These are phyloP conservation scores for Fragaria vesca DNA, from an alignment of 306 rosid genomes.

Conservation along the genomic window DNA sequence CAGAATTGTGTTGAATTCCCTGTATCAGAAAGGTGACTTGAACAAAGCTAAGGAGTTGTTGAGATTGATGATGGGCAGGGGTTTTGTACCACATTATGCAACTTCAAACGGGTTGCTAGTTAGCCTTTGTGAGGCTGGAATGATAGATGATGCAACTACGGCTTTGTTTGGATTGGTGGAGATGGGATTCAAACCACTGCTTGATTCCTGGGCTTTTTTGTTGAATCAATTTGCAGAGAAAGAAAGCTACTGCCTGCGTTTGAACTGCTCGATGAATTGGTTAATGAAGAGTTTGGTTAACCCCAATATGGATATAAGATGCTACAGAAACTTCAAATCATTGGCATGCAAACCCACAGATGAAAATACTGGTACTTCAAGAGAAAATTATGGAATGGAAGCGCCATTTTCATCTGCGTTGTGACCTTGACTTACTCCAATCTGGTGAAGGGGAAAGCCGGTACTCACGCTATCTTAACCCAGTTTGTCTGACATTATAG, in stretches of 20 bases:
- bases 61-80: conserved; percentile 66
- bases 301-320: conserved; percentile 14
- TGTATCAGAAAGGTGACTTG: conserved; percentile 57
- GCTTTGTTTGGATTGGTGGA: conserved; percentile 58
- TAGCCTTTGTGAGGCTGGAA: conserved; percentile 61
- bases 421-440: neutral
- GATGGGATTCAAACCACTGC: conserved; percentile 69
- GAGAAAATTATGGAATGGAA: neutral
- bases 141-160: conserved; percentile 59
- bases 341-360: neutral
- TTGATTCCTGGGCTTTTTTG: conserved; percentile 65
- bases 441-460: neutral
- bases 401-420: neutral
- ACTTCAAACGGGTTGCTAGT: conserved; percentile 75
- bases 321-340: conserved; percentile 1
- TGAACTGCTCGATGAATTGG: conserved; percentile 70
- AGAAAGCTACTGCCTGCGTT: conserved; percentile 55
- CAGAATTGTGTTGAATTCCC: conserved; percentile 71
- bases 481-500: too few relatives aligned
- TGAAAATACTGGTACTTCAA: neutral
- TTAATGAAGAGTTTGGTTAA: conserved; percentile 20
- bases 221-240: conserved; percentile 64
- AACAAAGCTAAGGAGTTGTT: conserved; percentile 54
- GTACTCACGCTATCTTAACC: neutral
- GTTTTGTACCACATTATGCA: conserved; percentile 75